Base-by-base conservation (phyloP, 768 basidiomycete species). In the Asterophora parasitica region DNA sequence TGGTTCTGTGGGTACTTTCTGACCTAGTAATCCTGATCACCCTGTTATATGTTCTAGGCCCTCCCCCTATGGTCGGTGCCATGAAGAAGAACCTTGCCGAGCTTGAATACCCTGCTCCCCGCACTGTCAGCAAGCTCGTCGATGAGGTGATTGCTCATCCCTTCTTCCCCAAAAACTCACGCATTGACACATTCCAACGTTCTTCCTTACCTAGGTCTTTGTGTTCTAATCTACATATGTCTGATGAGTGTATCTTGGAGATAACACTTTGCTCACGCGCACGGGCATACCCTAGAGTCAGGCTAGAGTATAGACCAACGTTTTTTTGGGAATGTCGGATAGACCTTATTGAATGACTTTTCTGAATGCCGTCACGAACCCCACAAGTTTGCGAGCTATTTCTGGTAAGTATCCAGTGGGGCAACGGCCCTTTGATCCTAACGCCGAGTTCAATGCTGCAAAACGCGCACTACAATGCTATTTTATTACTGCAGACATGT, bases 91-190 rank as follows among this genome's bases (percentile, higher is more conserved):
- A 95, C 64, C 79, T 99, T 16, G 85, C 81, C 23, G 88, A 86
- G 44, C 81, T 99, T 61, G 83, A 81, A 56, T 96, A 92, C 71
- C 85, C 91, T 35, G 81, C 83, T 20, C 92, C 96, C 4, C 81
- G 88, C 54, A 82, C 91, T 6, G 77, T 96, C 69, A 92, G 88
- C 80, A 99, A 98, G 74, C 80, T 94, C 39, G 85, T 78, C 45
- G 94, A 97, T 65, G 81, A 90, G 78, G 89, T 85, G 62, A 36
- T 45, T 27, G 16, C 23, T 23, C 32, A 19, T 27, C 28, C 34
- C 8, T 31, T 7, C 27, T 35, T 38, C 38, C 17, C 23, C 23
- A 23, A 23, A 23, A 38, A 34, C 20, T 10, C 19, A 32, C 15
- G n/a, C n/a, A n/a, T n/a, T n/a, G n/a, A n/a, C n/a, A n/a, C n/a